Percentiles rank a stretch among this genome's conserved stretches.
These are phyloP conservation scores for Bruguiera hainesii DNA, from an alignment of 441 rosid species.

Conservation along the genomic window DNA sequence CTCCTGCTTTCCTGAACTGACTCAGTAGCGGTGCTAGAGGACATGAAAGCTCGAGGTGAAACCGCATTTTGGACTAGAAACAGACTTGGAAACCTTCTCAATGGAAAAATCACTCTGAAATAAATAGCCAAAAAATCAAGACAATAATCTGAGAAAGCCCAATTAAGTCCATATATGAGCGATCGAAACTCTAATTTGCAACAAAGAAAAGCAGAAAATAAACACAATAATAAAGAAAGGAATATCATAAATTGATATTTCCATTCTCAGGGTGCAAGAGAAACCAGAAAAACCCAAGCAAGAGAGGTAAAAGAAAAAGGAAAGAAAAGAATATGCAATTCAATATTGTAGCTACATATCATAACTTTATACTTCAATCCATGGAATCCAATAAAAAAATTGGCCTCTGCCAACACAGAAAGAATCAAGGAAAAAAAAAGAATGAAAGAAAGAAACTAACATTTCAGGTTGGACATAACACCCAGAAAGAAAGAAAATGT, in stretches of 20 bases:
- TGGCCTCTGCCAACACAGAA: no score
- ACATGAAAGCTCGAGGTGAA: slow-evolving; percentile 64
- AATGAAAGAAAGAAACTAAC: no score
- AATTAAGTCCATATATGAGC: background rate
- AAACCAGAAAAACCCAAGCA: no score
- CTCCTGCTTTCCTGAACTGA: slow-evolving; percentile 49
- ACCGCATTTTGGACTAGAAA: slow-evolving; percentile 40
- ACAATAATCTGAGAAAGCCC: background rate
- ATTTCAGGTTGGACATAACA: no score
- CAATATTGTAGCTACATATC: no score
- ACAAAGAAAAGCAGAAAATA: background rate
- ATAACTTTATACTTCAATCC: no score
- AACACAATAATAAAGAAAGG: background rate
- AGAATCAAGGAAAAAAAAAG: no score
- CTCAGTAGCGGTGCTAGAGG: slow-evolving; percentile 58
- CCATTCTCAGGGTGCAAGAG: background rate
- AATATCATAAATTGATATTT: background rate
- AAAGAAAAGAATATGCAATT: no score
- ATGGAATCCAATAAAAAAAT: no score
- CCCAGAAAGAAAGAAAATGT: no score
- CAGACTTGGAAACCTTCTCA: slow-evolving; percentile 32
- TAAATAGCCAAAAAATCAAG: background rate
- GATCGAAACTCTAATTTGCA: background rate
- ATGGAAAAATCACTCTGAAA: slow-evolving; percentile 47
- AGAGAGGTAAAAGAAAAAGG: no score